Percentiles rank a stretch among this genome's conserved stretches.
Conservation (phyloP, 177 flowering plant species). For the Vitis hybrid region DNA sequence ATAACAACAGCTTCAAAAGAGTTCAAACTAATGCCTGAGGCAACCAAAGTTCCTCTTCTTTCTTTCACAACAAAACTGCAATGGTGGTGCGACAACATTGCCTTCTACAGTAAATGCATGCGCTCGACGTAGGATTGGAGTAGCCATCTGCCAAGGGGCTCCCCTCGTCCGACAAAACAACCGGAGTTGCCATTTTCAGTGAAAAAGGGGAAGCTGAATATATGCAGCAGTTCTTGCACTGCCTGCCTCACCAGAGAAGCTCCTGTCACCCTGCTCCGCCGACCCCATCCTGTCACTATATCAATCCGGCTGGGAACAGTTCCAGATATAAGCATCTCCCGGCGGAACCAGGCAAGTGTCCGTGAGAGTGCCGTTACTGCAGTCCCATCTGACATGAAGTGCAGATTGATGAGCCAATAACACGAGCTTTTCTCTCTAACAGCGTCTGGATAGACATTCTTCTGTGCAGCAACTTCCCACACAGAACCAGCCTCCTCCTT, state of each 20-base stretch:
- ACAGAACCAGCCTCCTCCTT: conserved; percentile 97
- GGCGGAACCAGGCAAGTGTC: conserved; percentile 90
- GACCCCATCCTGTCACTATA: conserved; percentile 97
- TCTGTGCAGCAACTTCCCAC: conserved; percentile 93
- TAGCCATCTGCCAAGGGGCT: conserved; percentile 79
- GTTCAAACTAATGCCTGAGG: background rate
- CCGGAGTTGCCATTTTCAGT: conserved; percentile 87
- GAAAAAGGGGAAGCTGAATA: conserved; percentile 81
- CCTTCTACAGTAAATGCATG: conserved; percentile 75
- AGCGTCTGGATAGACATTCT: conserved; percentile 89
- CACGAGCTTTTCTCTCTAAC: conserved; percentile 71
- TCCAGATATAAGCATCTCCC: conserved; percentile 66
- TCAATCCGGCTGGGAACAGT: conserved; percentile 72
- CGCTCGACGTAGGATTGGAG: conserved; percentile 83
- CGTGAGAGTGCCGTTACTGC: conserved; percentile 91
- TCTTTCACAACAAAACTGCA: conserved; percentile 17
- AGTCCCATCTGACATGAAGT: conserved; percentile 98
- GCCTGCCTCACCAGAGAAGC: conserved; percentile 83
- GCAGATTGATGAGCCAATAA: conserved; percentile 94
- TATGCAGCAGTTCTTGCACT: conserved; percentile 69
- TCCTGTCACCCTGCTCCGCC: conserved; percentile 94
- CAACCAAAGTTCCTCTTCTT: conserved; percentile 2
- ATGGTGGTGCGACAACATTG: background rate
- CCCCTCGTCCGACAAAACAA: conserved; percentile 93
- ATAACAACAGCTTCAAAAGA: background rate